Percentiles rank a stretch among this genome's conserved stretches.
These are phyloP conservation scores for Lichtheimia ornata DNA, from an alignment of 371 early-diverging fungal species.

Conservation along the genomic window DNA sequence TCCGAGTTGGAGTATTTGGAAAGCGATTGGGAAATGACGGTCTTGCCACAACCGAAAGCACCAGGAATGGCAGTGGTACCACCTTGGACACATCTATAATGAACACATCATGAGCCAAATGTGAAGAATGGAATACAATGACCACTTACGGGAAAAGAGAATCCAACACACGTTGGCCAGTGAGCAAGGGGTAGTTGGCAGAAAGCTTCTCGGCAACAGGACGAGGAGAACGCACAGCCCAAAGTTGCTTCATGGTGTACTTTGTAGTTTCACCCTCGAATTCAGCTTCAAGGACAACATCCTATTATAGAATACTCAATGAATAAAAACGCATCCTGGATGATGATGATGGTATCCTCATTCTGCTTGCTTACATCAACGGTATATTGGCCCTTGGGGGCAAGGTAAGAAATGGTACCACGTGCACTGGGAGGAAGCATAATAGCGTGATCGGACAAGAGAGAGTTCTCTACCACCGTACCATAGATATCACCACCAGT, in stretches of 20 bases:
- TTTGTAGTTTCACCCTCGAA: conserved; percentile 88
- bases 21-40: conserved; percentile 99
- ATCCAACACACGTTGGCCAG: conserved; percentile 99
- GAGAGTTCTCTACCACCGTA: conserved; percentile 94
- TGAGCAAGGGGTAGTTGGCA: conserved; percentile 96
- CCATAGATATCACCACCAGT: conserved; percentile 99
- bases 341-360: background rate
- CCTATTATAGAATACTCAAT: conserved; percentile 42
- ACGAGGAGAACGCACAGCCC: conserved; percentile 99
- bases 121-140: background rate
- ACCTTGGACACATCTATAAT: conserved; percentile 93
- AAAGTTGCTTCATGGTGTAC: conserved; percentile 96
- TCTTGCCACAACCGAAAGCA: conserved; percentile 99
- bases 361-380: conserved; percentile 54
- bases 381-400: conserved; percentile 94
- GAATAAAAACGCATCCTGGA: background rate
- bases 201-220: conserved; percentile 97
- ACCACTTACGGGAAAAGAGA: conserved; percentile 93
- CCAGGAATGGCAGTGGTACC: conserved; percentile 99
- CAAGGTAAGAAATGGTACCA: conserved; percentile 97
- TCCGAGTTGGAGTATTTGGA: conserved; percentile 99
- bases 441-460: conserved; percentile 91
- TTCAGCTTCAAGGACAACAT: conserved; percentile 94
- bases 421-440: conserved; percentile 95
- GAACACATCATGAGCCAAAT: background rate